Evolutionary conservation across 169 alveolate genomes (phyloP), one percentile per base, ranked within the genome.

Genomic region (Plasmodium berghei): DNA sequence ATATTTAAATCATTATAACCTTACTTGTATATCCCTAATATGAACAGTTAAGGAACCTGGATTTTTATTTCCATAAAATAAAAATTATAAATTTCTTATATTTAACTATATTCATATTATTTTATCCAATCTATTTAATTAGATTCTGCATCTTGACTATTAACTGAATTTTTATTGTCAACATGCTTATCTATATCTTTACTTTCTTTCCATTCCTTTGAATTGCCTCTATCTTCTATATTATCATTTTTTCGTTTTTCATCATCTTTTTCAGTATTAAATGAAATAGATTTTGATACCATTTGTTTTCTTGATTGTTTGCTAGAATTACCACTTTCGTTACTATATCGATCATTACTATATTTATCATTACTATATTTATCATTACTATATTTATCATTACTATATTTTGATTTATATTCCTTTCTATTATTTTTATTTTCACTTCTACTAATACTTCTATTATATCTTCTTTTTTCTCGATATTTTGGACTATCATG

Each of bases 331-430:
- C 77, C 66, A 52, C 77, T 77, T 49, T 77, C 89, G 64, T 77
- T 75, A 77, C 89, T 77, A 45, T 63, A 77, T 52, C 66, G 70
- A 77, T 77, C 89, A 66, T 77, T 77, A 64, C 72, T 75, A 49
- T 22, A 22, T 22, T 1, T 22, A 22, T 22, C 26, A 22, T 22
- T 22, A 1, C 26, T 22, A 22, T 22, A 22, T 22, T 22, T 22
- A n/a, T 77, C 89, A 77, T 77, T 75, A 77, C 89, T 77, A 45
- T 63, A 77, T 52, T 54, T 75, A 64, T 77, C 89, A 66, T 77
- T 77, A 64, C 66, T 42, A 77, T 64, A 64, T 64, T 77, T 77
- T 20, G 77, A 77, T 34, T 77, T 77, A 62, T 77, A 77, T 63
- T 77, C 66, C 14, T 9, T 20, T 9, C 48, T 63, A 20, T 77